phyloP scores from a whole-genome alignment of 1,139 yeast genomes.

The Lodderomyces theae region DNA sequence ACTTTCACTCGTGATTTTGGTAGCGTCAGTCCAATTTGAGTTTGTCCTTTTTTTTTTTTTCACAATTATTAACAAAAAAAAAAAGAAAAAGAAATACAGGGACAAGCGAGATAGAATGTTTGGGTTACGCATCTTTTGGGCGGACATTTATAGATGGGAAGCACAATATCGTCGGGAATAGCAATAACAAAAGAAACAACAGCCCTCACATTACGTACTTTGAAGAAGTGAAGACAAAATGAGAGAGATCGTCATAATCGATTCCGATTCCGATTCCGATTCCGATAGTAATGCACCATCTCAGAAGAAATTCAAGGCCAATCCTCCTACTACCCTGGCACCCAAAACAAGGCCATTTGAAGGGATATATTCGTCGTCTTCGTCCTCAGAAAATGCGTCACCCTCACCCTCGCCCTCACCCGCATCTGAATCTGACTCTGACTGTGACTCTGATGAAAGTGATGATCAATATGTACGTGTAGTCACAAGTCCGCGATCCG shows the following conservation, averaged over 20 bases:
- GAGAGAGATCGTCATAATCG: conserved; percentile 18
- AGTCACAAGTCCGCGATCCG: too few species aligned
- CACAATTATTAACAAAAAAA: too few species aligned
- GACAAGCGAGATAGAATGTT: too few species aligned
- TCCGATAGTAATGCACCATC: conserved; percentile 15
- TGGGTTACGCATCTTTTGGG: too few species aligned
- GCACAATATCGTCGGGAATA: not conserved
- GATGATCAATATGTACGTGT: not conserved
- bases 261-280: conserved; percentile 22
- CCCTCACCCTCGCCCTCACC: not conserved
- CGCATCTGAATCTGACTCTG: too few species aligned
- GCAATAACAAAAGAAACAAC: too few species aligned
- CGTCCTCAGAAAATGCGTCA: conserved; percentile 9
- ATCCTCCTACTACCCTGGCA: not conserved
- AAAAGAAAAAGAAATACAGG: too few species aligned
- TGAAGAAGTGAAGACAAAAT: not conserved
- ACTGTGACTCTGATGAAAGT: not conserved
- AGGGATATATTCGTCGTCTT: conserved; percentile 11
- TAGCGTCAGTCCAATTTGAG: too few species aligned
- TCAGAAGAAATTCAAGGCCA: conserved; percentile 13
- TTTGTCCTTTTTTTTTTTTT: too few species aligned
- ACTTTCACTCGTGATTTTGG: too few species aligned
- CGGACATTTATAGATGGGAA: too few species aligned
- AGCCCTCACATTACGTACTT: too few species aligned
- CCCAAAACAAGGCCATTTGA: conserved; percentile 10